Evolutionary conservation across 192 early-diverging fungal genomes (phyloP).

Genomic region (Dispira simplex): DNA sequence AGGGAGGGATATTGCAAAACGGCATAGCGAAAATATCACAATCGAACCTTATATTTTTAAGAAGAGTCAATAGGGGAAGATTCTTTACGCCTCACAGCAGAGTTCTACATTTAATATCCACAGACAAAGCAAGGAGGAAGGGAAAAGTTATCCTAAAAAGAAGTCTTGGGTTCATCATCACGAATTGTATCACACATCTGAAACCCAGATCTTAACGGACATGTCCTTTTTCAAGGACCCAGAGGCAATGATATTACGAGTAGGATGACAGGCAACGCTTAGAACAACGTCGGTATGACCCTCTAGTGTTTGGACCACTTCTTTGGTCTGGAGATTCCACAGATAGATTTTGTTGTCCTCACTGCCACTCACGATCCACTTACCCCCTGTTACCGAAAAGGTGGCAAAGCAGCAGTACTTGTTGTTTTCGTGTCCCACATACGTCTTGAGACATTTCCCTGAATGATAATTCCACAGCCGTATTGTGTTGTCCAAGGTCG

Average conservation of each 20-base stretch:
- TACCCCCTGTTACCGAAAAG: slow-evolving; percentile 83
- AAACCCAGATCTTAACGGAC: slow-evolving; percentile 73
- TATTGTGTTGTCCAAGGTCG: slow-evolving; percentile 84
- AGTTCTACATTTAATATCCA: too few species aligned
- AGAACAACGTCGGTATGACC: slow-evolving; percentile 91
- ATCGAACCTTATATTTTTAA: too few species aligned
- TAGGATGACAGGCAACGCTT: slow-evolving; percentile 86
- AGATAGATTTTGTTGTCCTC: slow-evolving; percentile 92
- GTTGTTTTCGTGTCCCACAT: slow-evolving; percentile 79
- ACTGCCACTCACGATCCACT: slow-evolving; percentile 92
- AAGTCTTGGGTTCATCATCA: too few species aligned
- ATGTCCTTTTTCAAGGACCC: slow-evolving; percentile 84
- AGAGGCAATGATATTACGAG: slow-evolving; percentile 88
- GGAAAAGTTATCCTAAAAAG: too few species aligned
- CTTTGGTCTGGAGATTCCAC: slow-evolving; percentile 93
- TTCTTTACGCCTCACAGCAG: too few species aligned
- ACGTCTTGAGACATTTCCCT: slow-evolving; percentile 93
- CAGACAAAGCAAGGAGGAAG: too few species aligned
- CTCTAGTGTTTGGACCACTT: slow-evolving; percentile 85
- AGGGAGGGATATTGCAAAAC: too few species aligned
- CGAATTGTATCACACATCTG: slow-evolving; percentile 16
- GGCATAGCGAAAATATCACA: too few species aligned
- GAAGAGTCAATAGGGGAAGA: too few species aligned
- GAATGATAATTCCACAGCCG: slow-evolving; percentile 90
- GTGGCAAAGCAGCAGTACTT: slow-evolving; percentile 89